Evolutionary conservation across 805 yeast genomes (phyloP), one percentile per base, ranked within the genome.

Genomic region (Ogataea haglerorum): DNA sequence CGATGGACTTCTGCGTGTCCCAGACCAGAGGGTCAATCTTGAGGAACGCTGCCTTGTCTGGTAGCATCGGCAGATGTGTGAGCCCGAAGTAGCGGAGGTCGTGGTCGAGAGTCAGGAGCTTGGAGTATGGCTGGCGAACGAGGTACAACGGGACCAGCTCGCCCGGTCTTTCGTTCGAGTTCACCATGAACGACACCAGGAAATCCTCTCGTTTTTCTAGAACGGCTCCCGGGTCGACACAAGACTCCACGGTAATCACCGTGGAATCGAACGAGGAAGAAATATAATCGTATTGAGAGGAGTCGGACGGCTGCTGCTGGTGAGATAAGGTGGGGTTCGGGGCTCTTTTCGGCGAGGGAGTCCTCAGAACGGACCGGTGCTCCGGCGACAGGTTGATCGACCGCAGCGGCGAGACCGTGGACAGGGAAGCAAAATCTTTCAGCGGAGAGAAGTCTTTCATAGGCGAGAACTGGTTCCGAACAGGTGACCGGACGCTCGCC

Each of bases 141-240:
- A 80, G 72, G 83, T 95, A 90, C 31, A 63, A 49, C 22, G 63
- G 64, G 23, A 57, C 62, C 68, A 85, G 74, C 51, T 81, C 87
- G 6, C 52, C 48, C 45, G 79, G 79, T 28, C 69, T 63, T 17
- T 71, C 78, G 24, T 80, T 72, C 49, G 85, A 91, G 33, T 73
- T 65, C 4, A 85, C 78, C 13, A 82, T 72, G 39, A 90, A 70
- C 1, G 84, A 69, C 16, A 85, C 70, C 21, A 64, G 63, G 13
- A 84, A 80, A 30, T 82, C 88, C 28, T 78, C 84, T 1, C 67
- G 50, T 47, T 71, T 70, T 28, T 69, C 72, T 8, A 30, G 17
- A 10, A 58, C 40, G 4, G 63, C 57, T 4, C 30, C 34, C 5
- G 61, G 56, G 37, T 63, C 67, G 16, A 63, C 46, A 22, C 63